Base-by-base conservation (phyloP, 306 rosid species). In the Castanea crenata region DNA sequence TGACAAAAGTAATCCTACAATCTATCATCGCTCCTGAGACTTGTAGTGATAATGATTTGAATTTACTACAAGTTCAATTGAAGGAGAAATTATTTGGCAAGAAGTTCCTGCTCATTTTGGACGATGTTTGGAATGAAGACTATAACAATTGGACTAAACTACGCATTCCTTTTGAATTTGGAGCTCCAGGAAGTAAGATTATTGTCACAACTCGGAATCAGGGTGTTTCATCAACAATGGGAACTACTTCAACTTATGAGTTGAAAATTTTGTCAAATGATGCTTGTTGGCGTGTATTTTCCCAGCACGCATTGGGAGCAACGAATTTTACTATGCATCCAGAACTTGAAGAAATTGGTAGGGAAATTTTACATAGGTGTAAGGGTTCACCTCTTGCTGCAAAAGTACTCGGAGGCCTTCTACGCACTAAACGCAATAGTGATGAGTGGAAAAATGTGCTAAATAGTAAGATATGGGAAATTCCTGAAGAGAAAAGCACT, bases 381-480 rank as follows among this genome's bases (percentile, higher is more conserved):
- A 1, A 1, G 27, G 72, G 12, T 12, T 67, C 54, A 9, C 72
- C 72, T 32, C 23, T 67, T 5, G 72, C 72, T 1, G 51, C 72
- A 31, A 67, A 67, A 34, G 72, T 46, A 34, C 72, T 67, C 18
- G 72, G 72, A 67, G 44, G 72, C 51, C 72, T 70, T 41, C 8
- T 46, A 8, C 32, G 20, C 34, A 5, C 41, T n/a, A 70, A 44
- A 46, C 25, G 0, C 8, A 5, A 46, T 4, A 12, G 15, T 10
- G 14, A 41, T 2, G 57, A 64, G 35, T 64, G 70, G 70, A 6
- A 25, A 29, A 3, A 11, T n/a, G 70, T 64, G 6, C 12, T 25
- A 13, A 52, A 70, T 6, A 70, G 74, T n/a, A 20, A 41, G 10
- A 51, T 70, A 1, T 70, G 74, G 74, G 29, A 70, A 41, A 7